phyloP scores from a whole-genome alignment of 495 filamentous ascomycete species.

The Rhypophila decipiens region DNA sequence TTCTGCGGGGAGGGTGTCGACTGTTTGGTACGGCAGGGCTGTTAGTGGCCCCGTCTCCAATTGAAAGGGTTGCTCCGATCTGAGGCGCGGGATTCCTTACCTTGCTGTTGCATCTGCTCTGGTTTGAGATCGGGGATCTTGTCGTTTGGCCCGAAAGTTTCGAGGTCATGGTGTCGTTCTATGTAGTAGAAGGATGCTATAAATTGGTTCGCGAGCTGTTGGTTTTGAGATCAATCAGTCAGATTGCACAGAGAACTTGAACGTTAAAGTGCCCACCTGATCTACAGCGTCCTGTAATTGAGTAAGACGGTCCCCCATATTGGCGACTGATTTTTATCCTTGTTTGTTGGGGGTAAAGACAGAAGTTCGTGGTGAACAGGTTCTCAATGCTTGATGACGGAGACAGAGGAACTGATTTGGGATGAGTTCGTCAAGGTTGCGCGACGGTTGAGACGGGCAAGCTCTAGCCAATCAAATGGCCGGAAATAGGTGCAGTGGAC shows the following conservation, averaged over 20 bases:
- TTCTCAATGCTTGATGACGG: no score
- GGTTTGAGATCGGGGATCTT: slow-evolving; percentile 52
- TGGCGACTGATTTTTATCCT: no score
- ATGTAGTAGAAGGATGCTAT: slow-evolving; percentile 80
- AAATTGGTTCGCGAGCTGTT: slow-evolving; percentile 82
- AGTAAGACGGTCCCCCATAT: slow-evolving; percentile 85
- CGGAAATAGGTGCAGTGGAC: no score
- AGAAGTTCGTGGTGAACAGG: no score
- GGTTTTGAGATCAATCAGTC: no score
- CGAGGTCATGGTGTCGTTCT: slow-evolving; percentile 71
- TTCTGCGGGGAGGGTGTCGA: slow-evolving; percentile 56
- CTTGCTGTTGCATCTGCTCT: slow-evolving; percentile 37
- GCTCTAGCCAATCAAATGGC: no score
- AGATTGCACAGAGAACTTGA: no score
- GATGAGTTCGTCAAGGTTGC: no score
- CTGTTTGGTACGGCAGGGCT: slow-evolving; percentile 15
- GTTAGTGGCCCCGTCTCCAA: neutral
- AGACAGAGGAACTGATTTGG: no score
- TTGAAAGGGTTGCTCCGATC: neutral
- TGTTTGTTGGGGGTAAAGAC: no score
- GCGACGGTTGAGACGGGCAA: no score
- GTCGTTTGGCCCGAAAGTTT: slow-evolving; percentile 54
- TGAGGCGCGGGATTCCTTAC: slow-evolving; percentile 9
- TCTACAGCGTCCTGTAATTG: slow-evolving; percentile 94
- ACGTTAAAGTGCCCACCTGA: no score